These are phyloP conservation scores for Xylaria curta DNA, from an alignment of 495 filamentous ascomycete genomes.

Conservation along the genomic window DNA sequence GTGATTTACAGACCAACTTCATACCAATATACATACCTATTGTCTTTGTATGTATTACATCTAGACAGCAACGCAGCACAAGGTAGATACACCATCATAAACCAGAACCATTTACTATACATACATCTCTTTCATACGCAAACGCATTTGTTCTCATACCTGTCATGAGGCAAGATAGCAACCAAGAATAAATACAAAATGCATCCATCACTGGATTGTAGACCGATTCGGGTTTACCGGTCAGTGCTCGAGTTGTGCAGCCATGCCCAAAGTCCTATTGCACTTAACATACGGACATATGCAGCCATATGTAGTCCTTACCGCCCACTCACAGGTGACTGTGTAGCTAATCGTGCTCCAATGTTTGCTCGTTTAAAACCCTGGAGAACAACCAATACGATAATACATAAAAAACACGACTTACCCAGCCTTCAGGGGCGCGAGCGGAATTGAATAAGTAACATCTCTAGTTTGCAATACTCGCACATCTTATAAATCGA, in stretches of 20 bases:
- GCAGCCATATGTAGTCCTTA: background rate
- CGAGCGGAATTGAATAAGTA: background rate
- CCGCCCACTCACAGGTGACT: background rate
- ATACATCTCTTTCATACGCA: background rate
- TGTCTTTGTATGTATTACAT: background rate
- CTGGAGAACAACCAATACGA: background rate
- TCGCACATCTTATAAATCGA: constrained; percentile 67
- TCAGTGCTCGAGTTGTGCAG: background rate
- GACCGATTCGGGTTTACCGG: background rate
- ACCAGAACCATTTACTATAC: background rate
- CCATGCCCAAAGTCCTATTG: background rate
- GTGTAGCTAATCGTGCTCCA: background rate
- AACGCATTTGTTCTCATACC: background rate
- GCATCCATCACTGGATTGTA: background rate
- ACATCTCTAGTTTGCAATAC: background rate
- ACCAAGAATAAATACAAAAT: constrained; percentile 9
- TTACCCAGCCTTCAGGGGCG: background rate
- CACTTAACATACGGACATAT: background rate
- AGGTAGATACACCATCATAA: background rate
- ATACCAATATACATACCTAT: background rate
- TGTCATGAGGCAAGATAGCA: background rate
- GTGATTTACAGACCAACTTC: too few species aligned
- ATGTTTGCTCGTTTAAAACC: background rate
- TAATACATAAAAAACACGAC: background rate
- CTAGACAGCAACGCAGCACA: background rate